These are phyloP conservation scores for Clathrus columnatus DNA, from an alignment of 768 basidiomycete genomes.

Conservation along the genomic window DNA sequence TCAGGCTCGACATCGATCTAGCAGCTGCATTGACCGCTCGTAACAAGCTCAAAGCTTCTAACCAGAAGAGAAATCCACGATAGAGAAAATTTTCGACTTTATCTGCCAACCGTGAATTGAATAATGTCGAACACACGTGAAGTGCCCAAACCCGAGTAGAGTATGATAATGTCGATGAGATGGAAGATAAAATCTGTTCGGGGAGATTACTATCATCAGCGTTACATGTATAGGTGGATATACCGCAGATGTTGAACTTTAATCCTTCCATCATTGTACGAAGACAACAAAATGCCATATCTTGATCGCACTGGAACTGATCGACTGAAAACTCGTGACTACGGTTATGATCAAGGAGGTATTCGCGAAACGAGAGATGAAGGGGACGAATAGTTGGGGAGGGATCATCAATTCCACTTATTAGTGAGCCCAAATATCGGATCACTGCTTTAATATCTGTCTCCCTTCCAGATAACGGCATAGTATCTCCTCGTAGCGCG, in stretches of 20 bases:
- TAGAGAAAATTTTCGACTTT: no score
- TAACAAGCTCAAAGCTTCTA: no score
- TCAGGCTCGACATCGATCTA: neutral
- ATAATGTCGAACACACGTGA: no score
- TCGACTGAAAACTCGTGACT: neutral
- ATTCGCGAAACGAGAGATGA: neutral
- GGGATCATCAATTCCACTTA: neutral
- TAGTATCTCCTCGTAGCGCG: no score
- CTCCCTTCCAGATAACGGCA: no score
- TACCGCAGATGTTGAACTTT: neutral
- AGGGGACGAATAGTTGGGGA: neutral
- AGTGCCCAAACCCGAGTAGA: no score
- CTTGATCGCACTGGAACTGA: neutral
- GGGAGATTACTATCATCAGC: neutral
- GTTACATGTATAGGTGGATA: neutral
- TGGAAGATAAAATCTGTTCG: no score
- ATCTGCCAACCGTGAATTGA: no score
- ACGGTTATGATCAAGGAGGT: neutral
- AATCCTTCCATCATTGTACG: neutral
- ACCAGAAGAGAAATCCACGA: no score
- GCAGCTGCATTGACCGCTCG: neutral
- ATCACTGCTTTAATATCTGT: no score
- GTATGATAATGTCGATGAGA: no score
- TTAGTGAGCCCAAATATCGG: neutral
- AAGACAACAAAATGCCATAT: no score